phyloP scores from a whole-genome alignment of 139 green algal genomes.

The Picochlorum sp. region DNA sequence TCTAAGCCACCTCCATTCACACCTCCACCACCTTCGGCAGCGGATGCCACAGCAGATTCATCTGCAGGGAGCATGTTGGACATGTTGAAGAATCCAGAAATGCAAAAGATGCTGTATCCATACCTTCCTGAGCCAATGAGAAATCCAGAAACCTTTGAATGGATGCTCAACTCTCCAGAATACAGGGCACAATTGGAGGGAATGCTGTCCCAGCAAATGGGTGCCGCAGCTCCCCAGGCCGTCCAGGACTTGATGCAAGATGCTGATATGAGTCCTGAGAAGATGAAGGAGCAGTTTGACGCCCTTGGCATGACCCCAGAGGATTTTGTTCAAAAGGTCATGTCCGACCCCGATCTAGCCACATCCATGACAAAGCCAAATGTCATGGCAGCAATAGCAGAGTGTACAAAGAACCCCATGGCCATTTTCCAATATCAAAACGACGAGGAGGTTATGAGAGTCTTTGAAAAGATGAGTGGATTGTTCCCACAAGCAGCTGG shows the following conservation, averaged over 20 bases:
- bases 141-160: slow-evolving; percentile 77
- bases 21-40: background rate
- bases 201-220: slow-evolving; percentile 44
- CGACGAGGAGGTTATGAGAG: slow-evolving; percentile 55
- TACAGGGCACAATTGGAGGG: slow-evolving; percentile 44
- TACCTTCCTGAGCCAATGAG: slow-evolving; percentile 85
- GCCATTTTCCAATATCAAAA: slow-evolving; percentile 76
- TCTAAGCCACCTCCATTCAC: background rate
- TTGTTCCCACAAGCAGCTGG: slow-evolving; percentile 32
- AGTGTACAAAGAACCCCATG: slow-evolving; percentile 70
- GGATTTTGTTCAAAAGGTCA: slow-evolving; percentile 67
- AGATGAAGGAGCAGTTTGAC: slow-evolving; percentile 50
- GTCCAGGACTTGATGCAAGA: slow-evolving; percentile 35
- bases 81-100: slow-evolving; percentile 34
- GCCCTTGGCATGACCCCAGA: slow-evolving; percentile 66
- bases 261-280: slow-evolving; percentile 25
- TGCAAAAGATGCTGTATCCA: slow-evolving; percentile 84
- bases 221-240: slow-evolving; percentile 6
- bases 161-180: slow-evolving; percentile 58
- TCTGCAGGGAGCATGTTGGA: slow-evolving; percentile 21
- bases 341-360: slow-evolving; percentile 69
- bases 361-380: slow-evolving; percentile 68
- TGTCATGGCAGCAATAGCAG: slow-evolving; percentile 72
- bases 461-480: slow-evolving; percentile 41
- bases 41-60: background rate